Percentiles rank a stretch among this genome's conserved stretches.
These are phyloP conservation scores for Pyrus communis DNA, from an alignment of 306 rosid species.

Conservation along the genomic window DNA sequence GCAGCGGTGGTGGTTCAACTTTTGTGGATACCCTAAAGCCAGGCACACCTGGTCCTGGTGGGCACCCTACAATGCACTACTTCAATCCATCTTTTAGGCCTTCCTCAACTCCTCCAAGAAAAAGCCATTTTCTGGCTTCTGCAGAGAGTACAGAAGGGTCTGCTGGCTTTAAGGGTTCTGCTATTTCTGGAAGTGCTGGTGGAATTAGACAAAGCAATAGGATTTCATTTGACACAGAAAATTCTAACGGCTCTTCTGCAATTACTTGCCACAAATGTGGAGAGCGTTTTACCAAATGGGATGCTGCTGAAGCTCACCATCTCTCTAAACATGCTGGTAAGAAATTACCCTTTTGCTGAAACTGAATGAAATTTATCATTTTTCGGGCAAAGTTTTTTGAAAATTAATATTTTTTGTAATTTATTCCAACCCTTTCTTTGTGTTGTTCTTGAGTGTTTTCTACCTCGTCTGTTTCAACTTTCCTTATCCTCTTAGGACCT, in stretches of 20 bases:
- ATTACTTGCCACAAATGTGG: constrained; percentile 85
- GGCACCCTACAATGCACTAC: constrained; percentile 63
- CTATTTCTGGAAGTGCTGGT: constrained; percentile 11
- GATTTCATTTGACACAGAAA: constrained; percentile 38
- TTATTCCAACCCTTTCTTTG: not conserved
- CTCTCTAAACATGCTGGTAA: constrained; percentile 89
- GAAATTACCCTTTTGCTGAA: not conserved
- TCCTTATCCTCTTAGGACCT: constrained; percentile 15
- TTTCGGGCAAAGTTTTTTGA: not conserved
- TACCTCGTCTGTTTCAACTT: not conserved
- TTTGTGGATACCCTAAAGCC: constrained; percentile 71
- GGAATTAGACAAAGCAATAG: constrained; percentile 52
- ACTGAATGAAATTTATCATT: not conserved
- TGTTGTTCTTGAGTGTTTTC: not conserved
- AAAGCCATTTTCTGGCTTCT: constrained; percentile 38
- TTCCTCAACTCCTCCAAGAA: constrained; percentile 57
- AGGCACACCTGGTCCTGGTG: constrained; percentile 88
- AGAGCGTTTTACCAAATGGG: constrained; percentile 75
- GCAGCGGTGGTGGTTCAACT: constrained; percentile 27
- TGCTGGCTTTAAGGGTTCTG: constrained; percentile 31
- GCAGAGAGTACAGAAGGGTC: constrained; percentile 47
- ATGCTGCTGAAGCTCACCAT: constrained; percentile 85
- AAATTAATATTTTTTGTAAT: not conserved
- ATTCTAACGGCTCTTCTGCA: constrained; percentile 34
- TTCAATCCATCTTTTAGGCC: constrained; percentile 54